These are phyloP conservation scores for Pythium sukuiense DNA, from an alignment of 352 stramenopile species.

Conservation along the genomic window DNA sequence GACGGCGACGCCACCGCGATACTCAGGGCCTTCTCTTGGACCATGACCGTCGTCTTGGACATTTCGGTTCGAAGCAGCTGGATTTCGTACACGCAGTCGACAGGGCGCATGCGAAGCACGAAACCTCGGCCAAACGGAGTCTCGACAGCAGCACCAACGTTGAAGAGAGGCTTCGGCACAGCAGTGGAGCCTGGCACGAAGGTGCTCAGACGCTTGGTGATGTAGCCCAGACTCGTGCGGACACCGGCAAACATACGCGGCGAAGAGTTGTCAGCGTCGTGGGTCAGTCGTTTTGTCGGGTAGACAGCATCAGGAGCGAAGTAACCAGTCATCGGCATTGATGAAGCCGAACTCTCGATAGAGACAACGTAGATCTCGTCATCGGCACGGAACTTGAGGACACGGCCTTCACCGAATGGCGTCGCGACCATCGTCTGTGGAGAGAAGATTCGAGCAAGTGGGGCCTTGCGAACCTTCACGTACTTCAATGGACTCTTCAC, in stretches of 20 bases:
- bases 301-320: constrained; percentile 53
- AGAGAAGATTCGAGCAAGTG: constrained; percentile 41
- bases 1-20: constrained; percentile 54
- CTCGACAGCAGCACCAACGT: constrained; percentile 55
- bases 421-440: constrained; percentile 66
- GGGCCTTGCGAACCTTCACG: constrained; percentile 51
- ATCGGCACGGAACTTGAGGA: constrained; percentile 60
- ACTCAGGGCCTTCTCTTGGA: constrained; percentile 57
- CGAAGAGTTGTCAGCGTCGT: constrained; percentile 39
- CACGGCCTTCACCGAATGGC: constrained; percentile 70
- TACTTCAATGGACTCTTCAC: constrained; percentile 53
- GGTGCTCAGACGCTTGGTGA: constrained; percentile 77
- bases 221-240: constrained; percentile 70
- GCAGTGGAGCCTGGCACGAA: constrained; percentile 52
- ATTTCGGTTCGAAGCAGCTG: constrained; percentile 49
- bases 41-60: constrained; percentile 40
- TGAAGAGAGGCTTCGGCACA: constrained; percentile 47
- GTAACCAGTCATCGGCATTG: constrained; percentile 49
- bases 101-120: constrained; percentile 62
- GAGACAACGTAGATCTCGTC: constrained; percentile 73
- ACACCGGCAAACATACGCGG: constrained; percentile 76
- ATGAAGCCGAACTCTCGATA: constrained; percentile 39
- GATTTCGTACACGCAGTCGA: constrained; percentile 70
- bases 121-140: constrained; percentile 75
- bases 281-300: constrained; percentile 32